phyloP scores from a whole-genome alignment of 192 early-diverging fungal species.

The Helicostylum pulchrum region DNA sequence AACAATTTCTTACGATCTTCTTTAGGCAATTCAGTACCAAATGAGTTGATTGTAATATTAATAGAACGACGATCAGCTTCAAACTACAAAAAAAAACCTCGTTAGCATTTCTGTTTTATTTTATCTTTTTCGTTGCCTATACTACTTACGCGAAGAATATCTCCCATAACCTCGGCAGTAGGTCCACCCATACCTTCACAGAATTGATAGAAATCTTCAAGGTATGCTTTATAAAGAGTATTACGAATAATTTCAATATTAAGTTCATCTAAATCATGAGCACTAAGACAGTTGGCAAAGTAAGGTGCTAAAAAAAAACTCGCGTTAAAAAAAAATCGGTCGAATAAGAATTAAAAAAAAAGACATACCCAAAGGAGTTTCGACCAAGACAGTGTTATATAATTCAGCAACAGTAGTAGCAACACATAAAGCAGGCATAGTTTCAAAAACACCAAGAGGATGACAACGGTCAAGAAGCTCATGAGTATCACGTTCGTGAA shows the following conservation, averaged over 20 bases:
- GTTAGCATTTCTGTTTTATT: background rate
- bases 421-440: conserved; percentile 96
- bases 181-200: conserved; percentile 77
- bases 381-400: conserved; percentile 94
- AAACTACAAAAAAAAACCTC: conserved; percentile 57
- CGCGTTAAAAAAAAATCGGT: conserved; percentile 6
- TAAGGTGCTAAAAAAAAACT: conserved; percentile 73
- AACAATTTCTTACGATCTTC: conserved; percentile 96
- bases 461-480: conserved; percentile 97
- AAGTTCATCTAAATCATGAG: conserved; percentile 97
- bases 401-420: conserved; percentile 95
- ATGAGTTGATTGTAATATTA: conserved; percentile 99
- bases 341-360: background rate
- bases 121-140: background rate
- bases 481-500: conserved; percentile 97
- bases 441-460: conserved; percentile 96
- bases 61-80: conserved; percentile 97
- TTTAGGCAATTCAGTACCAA: conserved; percentile 94
- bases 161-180: conserved; percentile 91
- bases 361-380: conserved; percentile 82
- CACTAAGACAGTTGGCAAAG: conserved; percentile 94
- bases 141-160: conserved; percentile 73
- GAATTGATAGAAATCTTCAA: conserved; percentile 97
- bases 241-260: conserved; percentile 99
- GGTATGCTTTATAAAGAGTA: conserved; percentile 96